Conservation (phyloP, 2,329 filamentous ascomycete species). For the Rosellinia necatrix region DNA sequence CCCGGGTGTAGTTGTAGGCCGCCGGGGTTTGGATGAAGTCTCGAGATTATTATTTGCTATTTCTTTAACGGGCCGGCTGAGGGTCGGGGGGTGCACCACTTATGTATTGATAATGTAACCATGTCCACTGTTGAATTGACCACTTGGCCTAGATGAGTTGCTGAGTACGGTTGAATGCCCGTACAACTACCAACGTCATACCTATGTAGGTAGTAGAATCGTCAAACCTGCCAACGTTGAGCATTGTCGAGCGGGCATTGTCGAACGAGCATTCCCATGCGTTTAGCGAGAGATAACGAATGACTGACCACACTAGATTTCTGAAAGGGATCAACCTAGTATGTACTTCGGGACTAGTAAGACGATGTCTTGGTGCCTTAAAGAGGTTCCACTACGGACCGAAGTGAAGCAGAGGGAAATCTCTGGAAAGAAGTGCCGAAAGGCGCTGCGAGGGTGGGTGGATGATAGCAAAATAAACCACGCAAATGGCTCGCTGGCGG, state of each 20-base stretch:
- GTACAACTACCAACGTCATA: constrained; percentile 1
- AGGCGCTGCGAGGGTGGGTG: constrained; percentile 26
- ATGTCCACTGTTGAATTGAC: background rate
- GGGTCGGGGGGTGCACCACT: background rate
- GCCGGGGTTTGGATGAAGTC: background rate
- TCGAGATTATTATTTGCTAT: background rate
- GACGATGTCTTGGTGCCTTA: constrained; percentile 18
- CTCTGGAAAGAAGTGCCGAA: constrained; percentile 37
- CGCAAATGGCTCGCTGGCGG: constrained; percentile 1
- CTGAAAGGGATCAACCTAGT: constrained; percentile 9
- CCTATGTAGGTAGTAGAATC: no score
- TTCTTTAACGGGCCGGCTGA: background rate
- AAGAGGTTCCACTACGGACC: constrained; percentile 33
- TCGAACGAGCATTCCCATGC: constrained; percentile 11
- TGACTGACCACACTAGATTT: background rate
- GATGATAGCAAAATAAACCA: background rate
- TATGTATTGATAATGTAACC: background rate
- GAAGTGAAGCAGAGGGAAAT: constrained; percentile 30
- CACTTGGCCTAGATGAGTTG: background rate
- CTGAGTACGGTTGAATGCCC: background rate
- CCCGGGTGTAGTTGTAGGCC: background rate
- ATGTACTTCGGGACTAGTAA: background rate
- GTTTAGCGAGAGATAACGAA: background rate
- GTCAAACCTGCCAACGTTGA: background rate
- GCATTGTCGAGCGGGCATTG: no score